Evolutionary conservation across 768 basidiomycete genomes (phyloP).

Genomic region (Cystoderma amianthinum): DNA sequence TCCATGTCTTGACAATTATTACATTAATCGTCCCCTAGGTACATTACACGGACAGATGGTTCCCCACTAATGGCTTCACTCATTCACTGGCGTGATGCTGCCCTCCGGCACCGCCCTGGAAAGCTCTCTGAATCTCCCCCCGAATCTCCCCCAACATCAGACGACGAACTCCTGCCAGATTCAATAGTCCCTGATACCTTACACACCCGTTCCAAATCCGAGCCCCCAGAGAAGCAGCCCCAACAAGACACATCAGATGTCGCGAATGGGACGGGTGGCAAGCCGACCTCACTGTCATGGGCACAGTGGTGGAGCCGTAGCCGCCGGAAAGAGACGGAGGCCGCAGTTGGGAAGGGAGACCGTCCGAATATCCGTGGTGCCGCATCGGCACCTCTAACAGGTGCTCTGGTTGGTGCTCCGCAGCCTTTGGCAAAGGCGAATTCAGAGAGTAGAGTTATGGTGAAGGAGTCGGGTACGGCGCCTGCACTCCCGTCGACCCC

Average conservation of each 20-base stretch:
- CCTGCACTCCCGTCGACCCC: constrained; percentile 43
- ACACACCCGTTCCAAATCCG: constrained; percentile 28
- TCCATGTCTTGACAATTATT: not conserved
- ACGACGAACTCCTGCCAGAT: constrained; percentile 14
- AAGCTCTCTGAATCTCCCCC: constrained; percentile 22
- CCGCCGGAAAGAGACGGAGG: constrained; percentile 22
- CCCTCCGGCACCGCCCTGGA: constrained; percentile 18
- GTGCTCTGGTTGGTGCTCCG: not conserved
- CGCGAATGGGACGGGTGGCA: constrained; percentile 13
- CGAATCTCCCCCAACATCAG: constrained; percentile 24
- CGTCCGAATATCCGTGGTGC: constrained; percentile 15
- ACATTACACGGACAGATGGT: constrained; percentile 69
- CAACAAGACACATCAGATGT: constrained; percentile 1
- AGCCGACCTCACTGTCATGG: constrained; percentile 66
- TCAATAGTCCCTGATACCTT: no score
- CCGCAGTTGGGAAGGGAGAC: constrained; percentile 10
- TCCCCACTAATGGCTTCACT: constrained; percentile 76
- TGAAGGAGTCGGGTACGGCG: constrained; percentile 22
- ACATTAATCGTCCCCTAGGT: constrained; percentile 31
- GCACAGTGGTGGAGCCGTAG: constrained; percentile 79
- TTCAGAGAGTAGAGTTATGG: constrained; percentile 1
- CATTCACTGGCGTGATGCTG: constrained; percentile 54
- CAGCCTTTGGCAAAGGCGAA: not conserved
- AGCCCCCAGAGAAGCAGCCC: constrained; percentile 20
- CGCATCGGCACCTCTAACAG: constrained; percentile 17